These are phyloP conservation scores for Curvularia spicifera DNA, from an alignment of 2,329 filamentous ascomycete genomes.

Conservation along the genomic window DNA sequence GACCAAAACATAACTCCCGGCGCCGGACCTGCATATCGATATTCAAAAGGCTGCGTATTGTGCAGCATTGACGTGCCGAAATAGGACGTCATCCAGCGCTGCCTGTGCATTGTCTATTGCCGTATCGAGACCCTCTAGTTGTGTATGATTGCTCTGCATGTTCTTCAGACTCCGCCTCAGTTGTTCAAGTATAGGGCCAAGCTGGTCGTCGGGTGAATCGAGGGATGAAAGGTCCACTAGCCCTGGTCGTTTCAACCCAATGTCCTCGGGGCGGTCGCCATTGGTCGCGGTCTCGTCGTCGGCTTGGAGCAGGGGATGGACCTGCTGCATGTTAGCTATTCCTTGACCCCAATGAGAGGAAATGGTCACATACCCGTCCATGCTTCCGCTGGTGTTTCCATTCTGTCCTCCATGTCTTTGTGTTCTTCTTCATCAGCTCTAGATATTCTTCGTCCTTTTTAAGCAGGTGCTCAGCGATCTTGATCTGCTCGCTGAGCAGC, in stretches of 20 bases:
- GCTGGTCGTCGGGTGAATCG: conserved; percentile 40
- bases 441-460: conserved; percentile 38
- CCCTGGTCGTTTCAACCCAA: conserved; percentile 33
- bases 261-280: conserved; percentile 43
- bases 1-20: conserved; percentile 20
- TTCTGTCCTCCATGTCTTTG: conserved; percentile 36
- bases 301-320: conserved; percentile 44
- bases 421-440: conserved; percentile 39
- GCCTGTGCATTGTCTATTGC: conserved; percentile 39
- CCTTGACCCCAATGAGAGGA: conserved; percentile 14
- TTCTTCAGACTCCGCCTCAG: conserved; percentile 48
- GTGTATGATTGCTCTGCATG: conserved; percentile 48
- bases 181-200: conserved; percentile 46
- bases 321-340: conserved; percentile 33
- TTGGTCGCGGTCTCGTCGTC: conserved; percentile 21
- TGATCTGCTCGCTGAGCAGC: conserved; percentile 65
- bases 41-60: conserved; percentile 44
- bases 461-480: conserved; percentile 57
- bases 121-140: conserved; percentile 46
- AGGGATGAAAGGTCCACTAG: conserved; percentile 28
- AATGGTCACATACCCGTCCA: conserved; percentile 31
- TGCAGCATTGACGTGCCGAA: conserved; percentile 38
- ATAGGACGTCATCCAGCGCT: conserved; percentile 47
- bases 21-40: conserved; percentile 37
- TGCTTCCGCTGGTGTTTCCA: conserved; percentile 44